Evolutionary conservation across 2,329 filamentous ascomycete species (phyloP).

Genomic region (Penicillium sumatraense): DNA sequence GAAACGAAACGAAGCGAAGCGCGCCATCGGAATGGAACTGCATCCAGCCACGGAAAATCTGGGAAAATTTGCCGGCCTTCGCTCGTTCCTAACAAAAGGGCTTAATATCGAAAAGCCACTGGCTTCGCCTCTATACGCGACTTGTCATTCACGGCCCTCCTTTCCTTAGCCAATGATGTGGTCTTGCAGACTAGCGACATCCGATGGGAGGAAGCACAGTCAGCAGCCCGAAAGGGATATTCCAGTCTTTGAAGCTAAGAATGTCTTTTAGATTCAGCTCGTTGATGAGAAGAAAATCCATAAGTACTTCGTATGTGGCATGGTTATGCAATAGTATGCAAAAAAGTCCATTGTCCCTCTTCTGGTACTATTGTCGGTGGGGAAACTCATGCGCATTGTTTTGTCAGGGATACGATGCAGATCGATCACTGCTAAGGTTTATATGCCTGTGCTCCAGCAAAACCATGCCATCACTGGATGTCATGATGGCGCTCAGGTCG

Average conservation of each 20-base stretch:
- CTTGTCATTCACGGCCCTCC: background rate
- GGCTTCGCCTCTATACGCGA: background rate
- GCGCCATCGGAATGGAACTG: background rate
- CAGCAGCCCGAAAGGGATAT: background rate
- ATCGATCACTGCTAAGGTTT: background rate
- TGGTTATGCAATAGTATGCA: background rate
- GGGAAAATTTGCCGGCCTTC: background rate
- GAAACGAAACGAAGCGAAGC: background rate
- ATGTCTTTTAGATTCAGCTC: no score
- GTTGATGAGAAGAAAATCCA: no score
- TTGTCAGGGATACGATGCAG: background rate
- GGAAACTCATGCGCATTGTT: background rate
- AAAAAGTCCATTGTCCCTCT: background rate
- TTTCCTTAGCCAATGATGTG: background rate
- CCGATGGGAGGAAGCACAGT: background rate
- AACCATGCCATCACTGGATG: background rate
- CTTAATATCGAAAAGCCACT: background rate
- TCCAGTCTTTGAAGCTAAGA: no score
- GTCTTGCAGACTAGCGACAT: background rate
- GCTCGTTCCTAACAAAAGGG: background rate
- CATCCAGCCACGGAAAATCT: background rate
- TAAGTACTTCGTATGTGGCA: background rate
- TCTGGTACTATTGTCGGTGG: background rate
- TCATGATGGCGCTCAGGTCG: background rate
- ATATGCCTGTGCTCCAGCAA: background rate